A percentile compares a stretch with the other conserved stretches of the same genome.
Conservation (phyloP, 768 basidiomycete species). For the Suillus subaureus region DNA sequence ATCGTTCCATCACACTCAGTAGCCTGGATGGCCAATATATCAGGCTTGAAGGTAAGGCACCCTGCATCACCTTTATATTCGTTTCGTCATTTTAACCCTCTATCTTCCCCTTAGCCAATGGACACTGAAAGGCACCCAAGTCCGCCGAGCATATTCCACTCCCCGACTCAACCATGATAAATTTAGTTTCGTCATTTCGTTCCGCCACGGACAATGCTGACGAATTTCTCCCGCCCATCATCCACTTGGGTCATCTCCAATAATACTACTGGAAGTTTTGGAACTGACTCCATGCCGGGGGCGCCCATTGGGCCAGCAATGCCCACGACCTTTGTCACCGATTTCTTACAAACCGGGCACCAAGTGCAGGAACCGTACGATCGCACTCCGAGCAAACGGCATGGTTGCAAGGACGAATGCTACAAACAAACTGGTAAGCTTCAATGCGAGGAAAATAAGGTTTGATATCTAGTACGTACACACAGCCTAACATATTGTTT, state of each 20-base stretch:
- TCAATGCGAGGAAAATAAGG: neutral
- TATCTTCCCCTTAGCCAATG: no score
- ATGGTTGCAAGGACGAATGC: conserved; percentile 1
- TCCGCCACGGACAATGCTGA: neutral
- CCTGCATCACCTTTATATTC: no score
- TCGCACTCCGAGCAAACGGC: neutral
- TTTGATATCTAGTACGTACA: neutral
- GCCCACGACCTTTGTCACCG: neutral
- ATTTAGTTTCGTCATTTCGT: neutral
- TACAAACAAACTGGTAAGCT: neutral
- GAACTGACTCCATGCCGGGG: neutral
- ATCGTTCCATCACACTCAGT: no score
- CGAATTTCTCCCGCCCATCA: neutral
- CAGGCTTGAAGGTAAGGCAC: no score
- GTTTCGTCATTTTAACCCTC: no score
- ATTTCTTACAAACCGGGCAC: neutral
- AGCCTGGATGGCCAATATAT: no score
- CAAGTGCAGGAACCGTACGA: neutral
- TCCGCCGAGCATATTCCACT: neutral
- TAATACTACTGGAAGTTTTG: neutral
- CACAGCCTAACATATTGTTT: neutral
- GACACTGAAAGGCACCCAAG: no score
- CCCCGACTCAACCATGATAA: neutral
- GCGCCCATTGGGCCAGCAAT: conserved; percentile 1
- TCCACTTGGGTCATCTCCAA: neutral